Evolutionary conservation across 2,329 filamentous ascomycete species (phyloP).

Genomic region (Proliferodiscus dingleyae): DNA sequence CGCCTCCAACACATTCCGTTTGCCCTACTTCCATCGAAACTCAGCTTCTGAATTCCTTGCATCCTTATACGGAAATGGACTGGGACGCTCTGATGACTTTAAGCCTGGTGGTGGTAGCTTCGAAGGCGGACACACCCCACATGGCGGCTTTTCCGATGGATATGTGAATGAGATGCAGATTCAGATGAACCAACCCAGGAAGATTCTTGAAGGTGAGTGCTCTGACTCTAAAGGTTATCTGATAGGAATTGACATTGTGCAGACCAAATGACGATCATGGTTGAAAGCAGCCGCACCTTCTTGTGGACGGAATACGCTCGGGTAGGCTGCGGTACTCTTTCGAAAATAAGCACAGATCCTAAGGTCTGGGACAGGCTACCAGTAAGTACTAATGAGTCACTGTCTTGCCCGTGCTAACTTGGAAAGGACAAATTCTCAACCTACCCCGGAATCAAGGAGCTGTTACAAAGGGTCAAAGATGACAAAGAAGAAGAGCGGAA

Average conservation of each 20-base stretch:
- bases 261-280: slow-evolving; percentile 46
- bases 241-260: slow-evolving; percentile 37
- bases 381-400: slow-evolving; percentile 39
- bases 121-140: slow-evolving; percentile 31
- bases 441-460: slow-evolving; percentile 16
- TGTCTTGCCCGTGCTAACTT: slow-evolving; percentile 1
- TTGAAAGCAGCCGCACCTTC: slow-evolving; percentile 48
- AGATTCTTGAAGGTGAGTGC: slow-evolving; percentile 35
- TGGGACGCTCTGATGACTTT: slow-evolving; percentile 41
- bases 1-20: slow-evolving; percentile 51
- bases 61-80: slow-evolving; percentile 37
- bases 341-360: slow-evolving; percentile 37
- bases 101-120: slow-evolving; percentile 42
- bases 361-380: slow-evolving; percentile 50
- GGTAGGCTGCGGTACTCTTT: slow-evolving; percentile 28
- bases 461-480: slow-evolving; percentile 15
- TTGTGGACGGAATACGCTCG: slow-evolving; percentile 53
- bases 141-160: slow-evolving; percentile 43
- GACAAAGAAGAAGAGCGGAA: slow-evolving; percentile 15
- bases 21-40: slow-evolving; percentile 54
- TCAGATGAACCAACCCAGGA: slow-evolving; percentile 39
- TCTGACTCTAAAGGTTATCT: slow-evolving; percentile 32
- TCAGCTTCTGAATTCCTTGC: slow-evolving; percentile 45
- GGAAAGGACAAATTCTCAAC: slow-evolving; percentile 18
- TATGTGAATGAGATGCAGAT: slow-evolving; percentile 42